A percentile compares a stretch with the other conserved stretches of the same genome.
phyloP scores from a whole-genome alignment of 345 rosid species.

The Trapa incisa region DNA sequence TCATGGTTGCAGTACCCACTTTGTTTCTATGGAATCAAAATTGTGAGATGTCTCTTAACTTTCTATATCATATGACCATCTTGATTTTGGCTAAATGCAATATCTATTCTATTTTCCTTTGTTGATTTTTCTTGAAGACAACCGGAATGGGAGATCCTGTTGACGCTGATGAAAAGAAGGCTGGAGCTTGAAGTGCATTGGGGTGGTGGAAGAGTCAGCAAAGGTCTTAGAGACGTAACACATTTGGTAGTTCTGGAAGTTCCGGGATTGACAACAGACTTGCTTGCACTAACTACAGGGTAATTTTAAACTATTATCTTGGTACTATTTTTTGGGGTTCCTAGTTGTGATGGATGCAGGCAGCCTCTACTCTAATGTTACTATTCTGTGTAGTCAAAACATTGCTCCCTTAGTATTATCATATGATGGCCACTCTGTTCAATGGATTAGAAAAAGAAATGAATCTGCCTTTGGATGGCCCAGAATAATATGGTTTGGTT shows the following conservation, averaged over 20 bases:
- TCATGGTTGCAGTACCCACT: constrained; percentile 53
- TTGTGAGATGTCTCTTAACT: constrained; percentile 31
- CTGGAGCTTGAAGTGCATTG: constrained; percentile 54
- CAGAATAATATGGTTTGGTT: neutral
- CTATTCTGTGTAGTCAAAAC: neutral
- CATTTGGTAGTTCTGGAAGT: constrained; percentile 51
- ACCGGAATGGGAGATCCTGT: constrained; percentile 39
- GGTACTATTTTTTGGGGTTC: neutral
- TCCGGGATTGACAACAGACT: constrained; percentile 35
- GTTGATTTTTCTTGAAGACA: constrained; percentile 25
- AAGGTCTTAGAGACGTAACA: constrained; percentile 46
- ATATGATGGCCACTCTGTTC: neutral
- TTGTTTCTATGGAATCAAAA: constrained; percentile 25
- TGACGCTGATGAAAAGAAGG: constrained; percentile 50
- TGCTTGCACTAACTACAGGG: constrained; percentile 33
- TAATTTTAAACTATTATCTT: constrained; percentile 12
- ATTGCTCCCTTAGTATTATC: neutral
- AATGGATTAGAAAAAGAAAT: neutral
- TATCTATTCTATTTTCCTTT: neutral
- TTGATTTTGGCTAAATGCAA: neutral
- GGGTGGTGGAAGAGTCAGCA: constrained; percentile 68
- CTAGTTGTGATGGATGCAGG: neutral
- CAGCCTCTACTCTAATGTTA: neutral
- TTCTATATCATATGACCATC: neutral
- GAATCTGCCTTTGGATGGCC: neutral